Conservation (phyloP, 2,329 filamentous ascomycete genomes). For the Calonectria fujianensis region DNA sequence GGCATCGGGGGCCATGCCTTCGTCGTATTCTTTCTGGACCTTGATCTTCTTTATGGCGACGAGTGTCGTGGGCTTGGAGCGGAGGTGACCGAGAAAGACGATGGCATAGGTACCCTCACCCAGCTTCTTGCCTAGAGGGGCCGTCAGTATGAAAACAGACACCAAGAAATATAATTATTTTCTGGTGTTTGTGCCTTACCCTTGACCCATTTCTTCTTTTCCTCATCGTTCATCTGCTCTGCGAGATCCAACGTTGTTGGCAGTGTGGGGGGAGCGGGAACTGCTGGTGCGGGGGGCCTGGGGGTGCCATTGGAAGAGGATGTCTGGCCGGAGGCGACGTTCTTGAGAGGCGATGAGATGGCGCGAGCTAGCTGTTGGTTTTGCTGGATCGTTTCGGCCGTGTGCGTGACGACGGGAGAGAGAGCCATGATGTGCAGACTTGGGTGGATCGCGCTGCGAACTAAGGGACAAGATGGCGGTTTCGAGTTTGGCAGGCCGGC, state of each 20-base stretch:
- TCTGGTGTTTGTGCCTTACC: constrained; percentile 66
- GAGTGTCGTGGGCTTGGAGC: constrained; percentile 80
- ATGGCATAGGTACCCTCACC: constrained; percentile 98
- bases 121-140: constrained; percentile 83
- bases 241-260: constrained; percentile 74
- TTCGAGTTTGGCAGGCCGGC: constrained; percentile 7
- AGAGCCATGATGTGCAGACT: constrained; percentile 62
- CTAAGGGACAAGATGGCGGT: background rate
- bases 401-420: constrained; percentile 67
- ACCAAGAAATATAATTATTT: background rate
- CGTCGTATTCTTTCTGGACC: constrained; percentile 87
- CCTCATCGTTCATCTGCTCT: constrained; percentile 88
- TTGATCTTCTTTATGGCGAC: constrained; percentile 98
- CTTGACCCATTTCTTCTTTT: constrained; percentile 93
- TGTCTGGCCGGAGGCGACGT: constrained; percentile 55
- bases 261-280: constrained; percentile 55
- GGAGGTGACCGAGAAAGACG: constrained; percentile 91
- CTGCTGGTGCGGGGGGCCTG: constrained; percentile 57
- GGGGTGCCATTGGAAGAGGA: constrained; percentile 68
- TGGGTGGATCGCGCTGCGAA: constrained; percentile 15
- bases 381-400: constrained; percentile 59
- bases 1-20: constrained; percentile 95
- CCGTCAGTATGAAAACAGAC: background rate
- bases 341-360: constrained; percentile 67
- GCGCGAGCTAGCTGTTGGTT: constrained; percentile 57